Conservation (phyloP, 2,329 filamentous ascomycete species). For the Penicillium hordei region DNA sequence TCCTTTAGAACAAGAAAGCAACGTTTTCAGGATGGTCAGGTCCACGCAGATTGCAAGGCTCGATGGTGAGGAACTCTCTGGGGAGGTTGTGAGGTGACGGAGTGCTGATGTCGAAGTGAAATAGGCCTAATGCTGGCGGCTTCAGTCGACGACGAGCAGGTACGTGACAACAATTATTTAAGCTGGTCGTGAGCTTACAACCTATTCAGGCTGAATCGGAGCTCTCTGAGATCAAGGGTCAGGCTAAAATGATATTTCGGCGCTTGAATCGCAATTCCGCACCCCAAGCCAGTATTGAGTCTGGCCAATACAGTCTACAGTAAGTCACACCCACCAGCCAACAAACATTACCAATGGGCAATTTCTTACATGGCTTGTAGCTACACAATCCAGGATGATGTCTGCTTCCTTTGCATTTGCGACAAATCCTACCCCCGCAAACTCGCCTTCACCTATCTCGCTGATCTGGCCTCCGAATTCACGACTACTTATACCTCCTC, state of each 20-base stretch:
- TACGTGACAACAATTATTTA: slow-evolving; percentile 36
- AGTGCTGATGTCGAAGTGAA: slow-evolving; percentile 27
- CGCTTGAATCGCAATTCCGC: slow-evolving; percentile 86
- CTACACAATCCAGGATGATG: slow-evolving; percentile 78
- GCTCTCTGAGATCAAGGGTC: slow-evolving; percentile 82
- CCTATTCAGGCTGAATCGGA: slow-evolving; percentile 62
- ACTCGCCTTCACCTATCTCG: slow-evolving; percentile 96
- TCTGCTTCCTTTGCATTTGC: slow-evolving; percentile 92
- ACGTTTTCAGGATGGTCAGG: slow-evolving; percentile 65
- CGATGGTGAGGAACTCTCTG: slow-evolving; percentile 64
- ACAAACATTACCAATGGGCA: background rate
- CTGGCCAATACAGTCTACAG: slow-evolving; percentile 80
- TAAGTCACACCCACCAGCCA: slow-evolving; percentile 47
- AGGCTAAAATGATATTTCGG: slow-evolving; percentile 87
- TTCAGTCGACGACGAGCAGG: slow-evolving; percentile 87
- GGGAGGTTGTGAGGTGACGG: background rate
- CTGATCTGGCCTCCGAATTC: slow-evolving; percentile 89
- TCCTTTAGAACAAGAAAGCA: slow-evolving; percentile 2
- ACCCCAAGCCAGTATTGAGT: slow-evolving; percentile 88
- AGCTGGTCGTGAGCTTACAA: slow-evolving; percentile 2
- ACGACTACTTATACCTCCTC: slow-evolving; percentile 73
- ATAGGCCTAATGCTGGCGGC: slow-evolving; percentile 90
- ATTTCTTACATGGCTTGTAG: slow-evolving; percentile 44
- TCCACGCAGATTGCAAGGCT: slow-evolving; percentile 93
- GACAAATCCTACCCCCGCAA: slow-evolving; percentile 94